Percentiles rank a stretch among this genome's conserved stretches.
Conservation (phyloP, 2,329 filamentous ascomycete species). For the Lachnellula arida region DNA sequence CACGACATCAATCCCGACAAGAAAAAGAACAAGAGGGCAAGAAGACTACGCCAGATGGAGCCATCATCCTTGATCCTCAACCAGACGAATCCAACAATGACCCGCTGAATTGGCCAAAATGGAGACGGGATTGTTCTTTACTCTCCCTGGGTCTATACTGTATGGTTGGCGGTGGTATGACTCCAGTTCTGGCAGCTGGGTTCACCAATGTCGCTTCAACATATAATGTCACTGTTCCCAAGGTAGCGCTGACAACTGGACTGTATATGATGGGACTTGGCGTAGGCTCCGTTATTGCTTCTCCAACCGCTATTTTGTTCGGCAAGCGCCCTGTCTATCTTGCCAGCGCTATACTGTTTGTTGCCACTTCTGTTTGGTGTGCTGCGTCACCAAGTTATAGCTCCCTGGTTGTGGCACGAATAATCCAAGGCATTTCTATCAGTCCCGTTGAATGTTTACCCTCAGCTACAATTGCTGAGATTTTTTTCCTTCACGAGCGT, state of each 20-base stretch:
- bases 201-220: slow-evolving; percentile 73
- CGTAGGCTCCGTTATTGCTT: slow-evolving; percentile 76
- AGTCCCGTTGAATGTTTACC: slow-evolving; percentile 90
- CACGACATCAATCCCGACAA: slow-evolving; percentile 13
- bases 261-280: slow-evolving; percentile 93
- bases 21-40: slow-evolving; percentile 36
- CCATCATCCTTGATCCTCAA: slow-evolving; percentile 85
- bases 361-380: slow-evolving; percentile 76
- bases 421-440: slow-evolving; percentile 84
- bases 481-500: slow-evolving; percentile 91
- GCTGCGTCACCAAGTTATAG: slow-evolving; percentile 75
- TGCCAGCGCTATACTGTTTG: slow-evolving; percentile 69
- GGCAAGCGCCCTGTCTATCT: slow-evolving; percentile 92
- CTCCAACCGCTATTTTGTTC: slow-evolving; percentile 84
- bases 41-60: slow-evolving; percentile 77
- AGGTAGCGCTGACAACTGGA: slow-evolving; percentile 82
- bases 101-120: slow-evolving; percentile 83
- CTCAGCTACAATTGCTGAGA: slow-evolving; percentile 90
- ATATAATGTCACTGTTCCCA: slow-evolving; percentile 61
- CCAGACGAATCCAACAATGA: slow-evolving; percentile 89
- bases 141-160: slow-evolving; percentile 86
- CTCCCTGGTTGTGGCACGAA: slow-evolving; percentile 73
- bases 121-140: slow-evolving; percentile 75
- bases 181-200: slow-evolving; percentile 81
- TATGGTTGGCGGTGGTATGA: slow-evolving; percentile 90